Conservation (phyloP, 306 rosid species). For the Ammopiptanthus mongolicus region DNA sequence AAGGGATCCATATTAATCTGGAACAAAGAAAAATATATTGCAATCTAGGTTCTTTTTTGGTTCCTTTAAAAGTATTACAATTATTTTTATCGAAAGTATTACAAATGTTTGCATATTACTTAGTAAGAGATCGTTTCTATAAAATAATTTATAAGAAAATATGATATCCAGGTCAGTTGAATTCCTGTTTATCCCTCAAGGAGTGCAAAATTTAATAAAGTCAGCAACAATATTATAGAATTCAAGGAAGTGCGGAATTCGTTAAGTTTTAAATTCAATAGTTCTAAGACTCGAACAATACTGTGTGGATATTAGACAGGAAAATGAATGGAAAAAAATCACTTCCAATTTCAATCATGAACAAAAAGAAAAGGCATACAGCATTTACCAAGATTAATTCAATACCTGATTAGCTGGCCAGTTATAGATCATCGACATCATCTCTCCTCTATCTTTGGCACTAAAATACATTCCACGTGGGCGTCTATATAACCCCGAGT, state of each 20-base stretch:
- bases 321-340: neutral
- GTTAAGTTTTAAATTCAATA: neutral
- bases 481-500: conserved; percentile 82
- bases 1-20: neutral
- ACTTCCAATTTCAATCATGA: neutral
- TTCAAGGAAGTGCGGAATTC: neutral
- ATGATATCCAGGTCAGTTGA: neutral
- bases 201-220: neutral
- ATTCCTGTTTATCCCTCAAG: neutral
- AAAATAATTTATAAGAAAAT: neutral
- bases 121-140: neutral
- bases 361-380: neutral
- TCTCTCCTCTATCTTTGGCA: conserved; percentile 91
- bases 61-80: neutral
- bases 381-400: conserved; percentile 6
- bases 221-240: neutral
- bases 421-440: conserved; percentile 94
- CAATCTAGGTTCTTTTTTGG: neutral
- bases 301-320: neutral
- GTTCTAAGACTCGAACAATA: neutral
- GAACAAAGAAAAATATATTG: neutral
- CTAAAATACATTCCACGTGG: conserved; percentile 96
- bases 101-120: neutral
- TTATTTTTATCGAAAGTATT: no score
- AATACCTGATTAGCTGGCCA: conserved; percentile 75